phyloP scores from a whole-genome alignment of 768 basidiomycete species.

The Kondoa subrosea region DNA sequence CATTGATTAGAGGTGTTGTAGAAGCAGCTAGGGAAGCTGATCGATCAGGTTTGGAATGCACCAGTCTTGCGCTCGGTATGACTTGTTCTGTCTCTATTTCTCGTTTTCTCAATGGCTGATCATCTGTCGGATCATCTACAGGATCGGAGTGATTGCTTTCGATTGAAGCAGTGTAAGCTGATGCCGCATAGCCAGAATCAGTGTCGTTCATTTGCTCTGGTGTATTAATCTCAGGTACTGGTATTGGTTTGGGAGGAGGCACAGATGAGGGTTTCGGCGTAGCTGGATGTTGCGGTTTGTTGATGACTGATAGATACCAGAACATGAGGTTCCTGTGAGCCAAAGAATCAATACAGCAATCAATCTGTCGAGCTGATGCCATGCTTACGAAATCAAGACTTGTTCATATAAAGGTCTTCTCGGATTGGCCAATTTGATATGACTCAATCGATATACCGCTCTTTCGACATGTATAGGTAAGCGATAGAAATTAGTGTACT shows the following conservation, averaged over 20 bases:
- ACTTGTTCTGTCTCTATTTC: not conserved
- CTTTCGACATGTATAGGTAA: slow-evolving; percentile 98
- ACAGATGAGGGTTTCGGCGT: not conserved
- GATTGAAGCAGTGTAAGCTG: too few relatives aligned
- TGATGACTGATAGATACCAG: slow-evolving; percentile 56
- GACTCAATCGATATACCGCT: slow-evolving; percentile 88
- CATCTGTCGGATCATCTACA: not conserved
- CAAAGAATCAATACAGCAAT: not conserved
- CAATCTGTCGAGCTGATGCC: not conserved
- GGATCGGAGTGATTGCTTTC: too few relatives aligned
- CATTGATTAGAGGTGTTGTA: not conserved
- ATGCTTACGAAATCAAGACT: slow-evolving; percentile 39
- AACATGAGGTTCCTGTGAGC: slow-evolving; percentile 71
- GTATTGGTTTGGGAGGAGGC: not conserved
- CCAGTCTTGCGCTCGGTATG: not conserved
- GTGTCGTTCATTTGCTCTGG: too few relatives aligned
- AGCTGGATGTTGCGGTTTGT: slow-evolving; percentile 1
- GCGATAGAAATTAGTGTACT: slow-evolving; percentile 37
- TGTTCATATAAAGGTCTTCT: slow-evolving; percentile 92
- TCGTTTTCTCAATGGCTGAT: not conserved
- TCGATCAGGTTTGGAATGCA: not conserved
- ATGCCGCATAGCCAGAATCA: not conserved
- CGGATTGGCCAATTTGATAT: slow-evolving; percentile 97
- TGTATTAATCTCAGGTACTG: not conserved
- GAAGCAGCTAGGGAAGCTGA: not conserved